A percentile compares a stretch with the other conserved stretches of the same genome.
Conservation (phyloP, 2,329 filamentous ascomycete genomes). For the Trichoderma sp. region DNA sequence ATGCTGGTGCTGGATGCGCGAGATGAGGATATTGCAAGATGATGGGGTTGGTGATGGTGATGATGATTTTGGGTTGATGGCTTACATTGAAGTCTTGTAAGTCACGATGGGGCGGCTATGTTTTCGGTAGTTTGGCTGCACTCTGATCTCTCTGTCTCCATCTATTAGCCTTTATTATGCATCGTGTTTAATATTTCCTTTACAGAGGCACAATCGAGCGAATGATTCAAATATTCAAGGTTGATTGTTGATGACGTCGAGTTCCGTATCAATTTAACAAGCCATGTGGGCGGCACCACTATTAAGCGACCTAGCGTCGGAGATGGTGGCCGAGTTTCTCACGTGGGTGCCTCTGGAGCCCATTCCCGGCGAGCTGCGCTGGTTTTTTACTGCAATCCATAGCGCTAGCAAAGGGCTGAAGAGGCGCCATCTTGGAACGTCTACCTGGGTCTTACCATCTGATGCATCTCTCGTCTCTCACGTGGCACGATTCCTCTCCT, state of each 20-base stretch:
- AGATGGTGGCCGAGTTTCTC: background rate
- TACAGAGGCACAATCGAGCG: background rate
- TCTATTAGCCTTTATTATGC: background rate
- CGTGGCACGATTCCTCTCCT: background rate
- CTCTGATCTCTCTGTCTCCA: background rate
- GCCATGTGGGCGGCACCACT: background rate
- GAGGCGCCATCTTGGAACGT: background rate
- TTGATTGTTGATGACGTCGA: background rate
- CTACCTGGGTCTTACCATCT: no score
- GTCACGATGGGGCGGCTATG: background rate
- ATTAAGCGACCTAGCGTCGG: constrained; percentile 1
- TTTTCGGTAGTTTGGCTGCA: background rate
- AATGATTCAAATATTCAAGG: background rate
- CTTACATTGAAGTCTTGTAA: background rate
- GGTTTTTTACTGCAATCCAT: background rate
- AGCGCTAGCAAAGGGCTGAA: constrained; percentile 1
- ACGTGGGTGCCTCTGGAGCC: background rate
- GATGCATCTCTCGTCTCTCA: background rate
- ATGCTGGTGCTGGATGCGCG: constrained; percentile 63
- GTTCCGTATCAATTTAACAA: background rate
- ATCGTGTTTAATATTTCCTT: background rate
- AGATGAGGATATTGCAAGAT: constrained; percentile 43
- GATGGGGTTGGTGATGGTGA: background rate
- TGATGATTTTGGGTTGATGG: background rate
- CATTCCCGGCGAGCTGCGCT: background rate